Evolutionary conservation across 257 asterid genomes (phyloP), one percentile per base, ranked within the genome.

Genomic region (Primulina tabacum): DNA sequence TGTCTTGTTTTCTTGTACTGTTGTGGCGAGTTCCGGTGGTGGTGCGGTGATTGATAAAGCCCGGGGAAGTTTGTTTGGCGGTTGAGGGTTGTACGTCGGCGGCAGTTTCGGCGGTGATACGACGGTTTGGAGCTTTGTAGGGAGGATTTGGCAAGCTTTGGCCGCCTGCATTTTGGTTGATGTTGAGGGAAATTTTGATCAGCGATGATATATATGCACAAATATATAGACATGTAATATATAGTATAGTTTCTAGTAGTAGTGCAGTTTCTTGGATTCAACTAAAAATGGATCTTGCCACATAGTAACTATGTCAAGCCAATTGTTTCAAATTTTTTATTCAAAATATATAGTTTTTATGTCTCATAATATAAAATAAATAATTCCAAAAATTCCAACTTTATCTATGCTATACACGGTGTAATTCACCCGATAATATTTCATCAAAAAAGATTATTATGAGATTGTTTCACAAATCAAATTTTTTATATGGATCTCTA

Each of bases 31-130:
- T n/a, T 38, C 35, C 32, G 67, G 29, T 20, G 69, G 70, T 26
- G 76, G 64, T 50, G 77, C 82, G 7, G 87, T 61, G 73, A 89
- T 87, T 60, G 96, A 83, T 68, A 87, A 80, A 72, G 99, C 96
- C 65, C 78, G 78, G 32, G 86, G 79, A 75, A 75, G 75, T 38
- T 61, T 74, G 64, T 59, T 77, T n/a, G 75, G 87, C 16, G 78
- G 80, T 35, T 88, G 10, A 4, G 82, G 64, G 64, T 65, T 83
- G 84, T 83, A 70, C 65, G 77, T 71, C 30, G 80, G 73, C 50
- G 83, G 92, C 9, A 70, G 81, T 43, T 81, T 80, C 62, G 78
- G 75, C 4, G 79, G 85, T 1, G 88, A 71, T 2, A 67, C 6
- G 72, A 81, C 11, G 70, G 73, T 47, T 63, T 82, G 77, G 74